These are phyloP conservation scores for Babjeviella inositovora DNA, from an alignment of 805 yeast species.

Conservation along the genomic window DNA sequence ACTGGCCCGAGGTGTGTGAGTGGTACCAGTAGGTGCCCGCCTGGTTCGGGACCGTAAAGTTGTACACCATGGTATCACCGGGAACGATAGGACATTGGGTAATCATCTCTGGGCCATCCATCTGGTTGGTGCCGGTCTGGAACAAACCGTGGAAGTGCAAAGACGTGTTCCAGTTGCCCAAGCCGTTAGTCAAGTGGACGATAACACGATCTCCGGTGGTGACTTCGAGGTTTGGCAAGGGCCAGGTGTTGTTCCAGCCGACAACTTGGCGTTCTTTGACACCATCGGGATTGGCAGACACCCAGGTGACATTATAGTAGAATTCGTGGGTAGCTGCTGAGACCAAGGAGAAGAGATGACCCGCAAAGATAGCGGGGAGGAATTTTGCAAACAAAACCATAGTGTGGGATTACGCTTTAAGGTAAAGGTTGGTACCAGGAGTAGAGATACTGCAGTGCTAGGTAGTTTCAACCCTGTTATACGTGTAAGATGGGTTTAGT, in stretches of 20 bases:
- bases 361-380: too few relatives aligned
- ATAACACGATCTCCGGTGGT: conserved; percentile 47
- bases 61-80: conserved; percentile 49
- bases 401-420: too few relatives aligned
- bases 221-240: conserved; percentile 53
- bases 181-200: conserved; percentile 45
- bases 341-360: too few relatives aligned
- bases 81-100: conserved; percentile 71
- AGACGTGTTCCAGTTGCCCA: conserved; percentile 35
- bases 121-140: conserved; percentile 41
- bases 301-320: conserved; percentile 43
- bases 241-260: conserved; percentile 61
- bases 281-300: conserved; percentile 56
- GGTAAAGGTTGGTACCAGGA: too few relatives aligned
- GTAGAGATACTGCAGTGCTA: background rate
- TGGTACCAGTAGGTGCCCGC: conserved; percentile 80
- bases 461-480: too few relatives aligned
- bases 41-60: conserved; percentile 53
- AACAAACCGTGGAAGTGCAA: conserved; percentile 72
- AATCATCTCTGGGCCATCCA: conserved; percentile 74
- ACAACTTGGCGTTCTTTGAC: conserved; percentile 34
- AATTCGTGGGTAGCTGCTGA: conserved; percentile 33
- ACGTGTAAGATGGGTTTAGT: too few relatives aligned
- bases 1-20: conserved; percentile 64
- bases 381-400: too few relatives aligned